These are phyloP conservation scores for Nicotiana obtusifolia DNA, from an alignment of 257 asterid species.

Conservation along the genomic window DNA sequence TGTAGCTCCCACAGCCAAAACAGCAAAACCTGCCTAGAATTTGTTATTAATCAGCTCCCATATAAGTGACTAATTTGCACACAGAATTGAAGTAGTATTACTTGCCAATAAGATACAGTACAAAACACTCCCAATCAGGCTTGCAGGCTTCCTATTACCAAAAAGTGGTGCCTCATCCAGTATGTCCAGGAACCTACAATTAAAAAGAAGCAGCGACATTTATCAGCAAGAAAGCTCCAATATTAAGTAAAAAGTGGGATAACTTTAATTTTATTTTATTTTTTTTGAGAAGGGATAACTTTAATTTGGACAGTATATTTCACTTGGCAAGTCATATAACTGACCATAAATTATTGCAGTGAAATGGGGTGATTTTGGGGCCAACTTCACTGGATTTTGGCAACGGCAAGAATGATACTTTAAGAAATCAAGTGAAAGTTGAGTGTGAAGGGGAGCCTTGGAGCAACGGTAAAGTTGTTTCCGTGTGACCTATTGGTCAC, in stretches of 20 bases:
- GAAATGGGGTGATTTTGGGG: no score
- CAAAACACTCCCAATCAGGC: conserved; percentile 62
- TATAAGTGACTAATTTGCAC: conserved; percentile 11
- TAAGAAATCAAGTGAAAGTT: no score
- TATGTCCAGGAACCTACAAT: conserved; percentile 79
- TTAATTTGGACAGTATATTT: background rate
- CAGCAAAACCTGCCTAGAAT: conserved; percentile 93
- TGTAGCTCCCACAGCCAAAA: conserved; percentile 76
- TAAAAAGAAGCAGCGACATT: conserved; percentile 9
- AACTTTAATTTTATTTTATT: background rate
- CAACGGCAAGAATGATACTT: no score
- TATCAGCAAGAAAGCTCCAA: background rate
- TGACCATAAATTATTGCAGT: background rate
- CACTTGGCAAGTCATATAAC: background rate
- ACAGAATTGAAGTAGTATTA: conserved; percentile 11
- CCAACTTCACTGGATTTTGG: no score
- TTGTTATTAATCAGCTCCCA: conserved; percentile 27
- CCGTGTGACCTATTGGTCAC: no score
- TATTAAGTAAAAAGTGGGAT: background rate
- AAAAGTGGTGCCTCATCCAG: conserved; percentile 88
- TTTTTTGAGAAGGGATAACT: background rate
- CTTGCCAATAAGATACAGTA: conserved; percentile 87
- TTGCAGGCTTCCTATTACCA: conserved; percentile 82
- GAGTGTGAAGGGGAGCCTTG: no score
- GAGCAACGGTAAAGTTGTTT: no score